Evolutionary conservation across 2,329 filamentous ascomycete genomes (phyloP), one percentile per base, ranked within the genome.

Genomic region (Meredithiella fracta): DNA sequence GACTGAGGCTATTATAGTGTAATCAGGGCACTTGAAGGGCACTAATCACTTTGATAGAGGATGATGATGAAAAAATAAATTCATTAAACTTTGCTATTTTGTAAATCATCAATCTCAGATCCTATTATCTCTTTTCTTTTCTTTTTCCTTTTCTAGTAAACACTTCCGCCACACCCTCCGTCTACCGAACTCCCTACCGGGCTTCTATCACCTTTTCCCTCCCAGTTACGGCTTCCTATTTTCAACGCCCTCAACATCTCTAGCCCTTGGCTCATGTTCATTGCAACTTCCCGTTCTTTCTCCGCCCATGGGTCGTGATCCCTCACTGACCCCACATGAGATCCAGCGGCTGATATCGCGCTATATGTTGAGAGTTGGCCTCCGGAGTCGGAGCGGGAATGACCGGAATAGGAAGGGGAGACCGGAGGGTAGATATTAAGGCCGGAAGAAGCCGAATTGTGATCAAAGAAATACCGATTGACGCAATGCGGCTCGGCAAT

Each of bases 401-500:
- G 66, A 15, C 52, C 37, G 5, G 29, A 34, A 5, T 34, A 11
- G 5, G 29, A 34, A 5, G 29, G 29, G 5, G 29, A 34, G 5
- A 3, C 8, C 22, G 44, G 44, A 14, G n/a, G 44, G 44, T 49
- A 20, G 5, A 49, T n/a, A n/a, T 5, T 49, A 8, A 49, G 44
- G 3, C 11, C 20, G 3, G n/a, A n/a, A 26, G 22, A 11, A 22
- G 8, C 15, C 3, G 22, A 14, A 23, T 49, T 9, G 22, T 14
- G 22, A 7, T 8, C 7, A 22, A n/a, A 3, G 20, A 64, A 66
- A 59, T 76, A 76, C 58, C 72, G 68, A 56, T 76, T 72, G n/a
- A 75, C 72, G 63, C 75, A 79, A 61, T 78, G 75, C 53, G 74
- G 74, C 63, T 77, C 73, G 3, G 64, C 56, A 49, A 76, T 72